phyloP scores from a whole-genome alignment of 805 yeast genomes.

The Cyberlindnera xishuangbannaensis region DNA sequence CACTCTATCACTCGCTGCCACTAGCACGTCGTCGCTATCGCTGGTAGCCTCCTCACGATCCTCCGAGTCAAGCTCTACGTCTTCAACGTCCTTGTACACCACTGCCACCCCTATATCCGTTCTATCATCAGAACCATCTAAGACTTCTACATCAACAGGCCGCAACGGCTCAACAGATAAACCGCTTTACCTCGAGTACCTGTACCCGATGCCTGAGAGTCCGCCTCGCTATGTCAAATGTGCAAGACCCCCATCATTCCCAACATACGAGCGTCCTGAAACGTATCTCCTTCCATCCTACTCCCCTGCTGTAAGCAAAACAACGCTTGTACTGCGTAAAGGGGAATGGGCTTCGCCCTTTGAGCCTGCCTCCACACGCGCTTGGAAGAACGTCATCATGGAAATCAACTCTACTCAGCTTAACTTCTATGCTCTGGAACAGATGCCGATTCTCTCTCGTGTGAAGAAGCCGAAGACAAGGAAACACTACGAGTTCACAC shows the following conservation, averaged over 20 bases:
- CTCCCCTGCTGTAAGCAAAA: conserved; percentile 55
- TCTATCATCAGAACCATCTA: too few species aligned
- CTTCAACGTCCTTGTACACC: too few species aligned
- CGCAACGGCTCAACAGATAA: too few species aligned
- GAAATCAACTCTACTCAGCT: conserved; percentile 86
- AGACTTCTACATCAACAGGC: too few species aligned
- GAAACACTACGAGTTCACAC: conserved; percentile 20
- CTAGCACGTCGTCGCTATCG: too few species aligned
- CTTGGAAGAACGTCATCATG: conserved; percentile 65
- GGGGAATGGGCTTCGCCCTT: conserved; percentile 75
- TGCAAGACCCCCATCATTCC: conserved; percentile 22
- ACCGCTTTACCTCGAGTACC: conserved; percentile 17
- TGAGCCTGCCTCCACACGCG: conserved; percentile 56
- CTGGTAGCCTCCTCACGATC: too few species aligned
- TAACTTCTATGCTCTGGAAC: conserved; percentile 51
- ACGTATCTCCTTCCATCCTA: conserved; percentile 50
- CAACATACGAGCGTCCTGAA: conserved; percentile 29
- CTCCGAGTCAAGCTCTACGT: too few species aligned
- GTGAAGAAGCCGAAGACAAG: conserved; percentile 27
- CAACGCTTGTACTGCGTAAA: conserved; percentile 57
- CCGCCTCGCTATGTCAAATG: conserved; percentile 15
- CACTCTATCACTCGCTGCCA: too few species aligned
- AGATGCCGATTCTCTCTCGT: conserved; percentile 24
- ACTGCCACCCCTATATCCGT: too few species aligned
- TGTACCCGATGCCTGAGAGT: conserved; percentile 12